Base-by-base conservation (phyloP, 805 yeast species). In the Candida tammaniensis region DNA sequence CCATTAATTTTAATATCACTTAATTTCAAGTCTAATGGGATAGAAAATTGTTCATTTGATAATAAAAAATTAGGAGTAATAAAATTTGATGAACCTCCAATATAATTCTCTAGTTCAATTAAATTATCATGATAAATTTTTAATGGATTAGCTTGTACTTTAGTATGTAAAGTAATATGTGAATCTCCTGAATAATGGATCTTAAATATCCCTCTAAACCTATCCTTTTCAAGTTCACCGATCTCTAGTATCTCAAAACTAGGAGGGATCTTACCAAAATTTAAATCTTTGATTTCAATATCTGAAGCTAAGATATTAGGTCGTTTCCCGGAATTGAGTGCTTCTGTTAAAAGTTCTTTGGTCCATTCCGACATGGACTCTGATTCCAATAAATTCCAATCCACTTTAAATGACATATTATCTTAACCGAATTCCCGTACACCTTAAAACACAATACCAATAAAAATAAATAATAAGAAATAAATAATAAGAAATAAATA, bases 121-220 rank as follows among this genome's bases (percentile, higher is more conserved):
- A 62, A 52, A 35, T 68, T 68, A 21, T 67, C 59, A 24, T 72
- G 67, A 54, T 83, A 80, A 18, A 85, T 84, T 40, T 81, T 80
- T 35, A 87, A 64, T 5, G 93, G 83, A 56, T 86, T 86, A 1
- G 95, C 95, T 56, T 86, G 88, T 10, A 87, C 86, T 36, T 81
- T 78, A 0, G 94, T 85, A 35, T 78, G 82, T 33, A 86, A 67
- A 1, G 88, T 81, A 35, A 85, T 74, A 35, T 76, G 76, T 13
- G 87, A 86, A 54, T 82, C 86, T 2, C 95, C 95, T 30, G 68
- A 65, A 53, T 86, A 85, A 46, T 75, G 78, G 42, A 85, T 72
- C 48, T 84, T 85, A 66, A 85, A 86, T 14, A 85, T 86, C 1
- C 95, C 94, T 38, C 93, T 67, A 50, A 85, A 86, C 41, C 85